Conservation (phyloP, 345 rosid species). For the Nephelium lappaceum region DNA sequence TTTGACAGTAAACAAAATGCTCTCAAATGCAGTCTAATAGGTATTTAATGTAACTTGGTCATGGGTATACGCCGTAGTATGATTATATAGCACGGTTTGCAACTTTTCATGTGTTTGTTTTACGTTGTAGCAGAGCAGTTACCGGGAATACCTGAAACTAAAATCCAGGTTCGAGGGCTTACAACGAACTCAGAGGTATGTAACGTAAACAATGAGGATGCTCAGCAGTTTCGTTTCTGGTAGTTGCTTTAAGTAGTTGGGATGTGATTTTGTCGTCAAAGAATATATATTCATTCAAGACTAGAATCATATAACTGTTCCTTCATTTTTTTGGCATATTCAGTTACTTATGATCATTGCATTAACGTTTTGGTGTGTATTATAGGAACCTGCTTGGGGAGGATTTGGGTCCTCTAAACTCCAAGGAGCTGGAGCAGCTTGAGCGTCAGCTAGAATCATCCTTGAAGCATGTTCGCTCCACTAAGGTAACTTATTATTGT, state of each 20-base stretch:
- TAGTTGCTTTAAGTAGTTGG: not conserved
- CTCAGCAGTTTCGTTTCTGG: not conserved
- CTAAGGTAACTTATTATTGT: slow-evolving; percentile 49
- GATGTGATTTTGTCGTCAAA: too few relatives aligned
- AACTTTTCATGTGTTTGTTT: slow-evolving; percentile 10
- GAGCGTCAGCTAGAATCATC: slow-evolving; percentile 89
- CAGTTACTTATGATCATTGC: not conserved
- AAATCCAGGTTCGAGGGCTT: slow-evolving; percentile 75
- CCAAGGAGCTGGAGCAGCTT: slow-evolving; percentile 97
- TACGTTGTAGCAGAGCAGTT: slow-evolving; percentile 60
- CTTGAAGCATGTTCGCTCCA: slow-evolving; percentile 86
- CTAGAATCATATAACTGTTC: too few relatives aligned
- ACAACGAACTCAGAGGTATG: slow-evolving; percentile 84
- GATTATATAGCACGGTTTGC: not conserved
- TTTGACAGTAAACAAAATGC: too few relatives aligned
- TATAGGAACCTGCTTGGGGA: slow-evolving; percentile 92
- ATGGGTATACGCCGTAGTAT: not conserved
- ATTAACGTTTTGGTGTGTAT: not conserved
- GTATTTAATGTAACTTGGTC: too few relatives aligned
- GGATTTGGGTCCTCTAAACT: slow-evolving; percentile 80
- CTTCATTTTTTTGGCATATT: not conserved
- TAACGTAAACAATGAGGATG: not conserved
- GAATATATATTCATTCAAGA: too few relatives aligned
- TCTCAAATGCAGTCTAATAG: too few relatives aligned
- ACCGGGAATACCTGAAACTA: slow-evolving; percentile 87